Conservation (phyloP, 192 early-diverging fungal genomes). For the Chytriomyces confervae region DNA sequence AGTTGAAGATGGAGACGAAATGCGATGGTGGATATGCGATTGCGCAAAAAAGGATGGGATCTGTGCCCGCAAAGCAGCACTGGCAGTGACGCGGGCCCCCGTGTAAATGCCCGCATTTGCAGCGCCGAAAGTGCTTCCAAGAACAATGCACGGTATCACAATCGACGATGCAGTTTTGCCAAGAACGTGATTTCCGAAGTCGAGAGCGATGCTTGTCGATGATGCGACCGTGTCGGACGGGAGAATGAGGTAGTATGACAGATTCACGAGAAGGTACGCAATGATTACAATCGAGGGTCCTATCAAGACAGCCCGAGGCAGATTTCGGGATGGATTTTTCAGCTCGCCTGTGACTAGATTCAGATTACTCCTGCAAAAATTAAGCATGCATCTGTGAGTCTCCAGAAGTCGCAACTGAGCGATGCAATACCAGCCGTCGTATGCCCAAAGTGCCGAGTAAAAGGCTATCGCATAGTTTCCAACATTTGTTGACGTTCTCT, state of each 20-base stretch:
- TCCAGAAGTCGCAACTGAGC: conserved; percentile 32
- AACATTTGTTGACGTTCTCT: conserved; percentile 56
- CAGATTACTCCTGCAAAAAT: conserved; percentile 50
- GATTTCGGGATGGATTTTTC: conserved; percentile 46
- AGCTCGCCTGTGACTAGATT: conserved; percentile 61
- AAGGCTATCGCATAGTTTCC: conserved; percentile 78
- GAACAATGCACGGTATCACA: conserved; percentile 73
- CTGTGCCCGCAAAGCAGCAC: conserved; percentile 69
- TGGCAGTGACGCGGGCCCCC: conserved; percentile 71
- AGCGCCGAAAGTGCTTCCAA: conserved; percentile 75
- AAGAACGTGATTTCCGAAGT: conserved; percentile 58
- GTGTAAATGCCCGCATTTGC: conserved; percentile 81
- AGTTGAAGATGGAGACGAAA: no score
- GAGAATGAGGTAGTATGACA: conserved; percentile 22
- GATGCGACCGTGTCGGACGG: conserved; percentile 4
- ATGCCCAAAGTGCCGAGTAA: conserved; percentile 67
- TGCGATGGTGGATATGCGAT: conserved; percentile 42
- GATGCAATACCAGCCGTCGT: conserved; percentile 54
- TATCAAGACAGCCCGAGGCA: conserved; percentile 51
- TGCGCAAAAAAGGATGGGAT: conserved; percentile 72
- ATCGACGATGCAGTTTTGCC: conserved; percentile 45
- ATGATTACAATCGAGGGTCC: conserved; percentile 52
- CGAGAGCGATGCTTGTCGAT: conserved; percentile 1
- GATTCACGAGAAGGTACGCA: conserved; percentile 28
- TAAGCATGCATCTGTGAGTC: background rate